These are phyloP conservation scores for Orbilia quercus DNA, from an alignment of 2,329 filamentous ascomycete species.

Conservation along the genomic window DNA sequence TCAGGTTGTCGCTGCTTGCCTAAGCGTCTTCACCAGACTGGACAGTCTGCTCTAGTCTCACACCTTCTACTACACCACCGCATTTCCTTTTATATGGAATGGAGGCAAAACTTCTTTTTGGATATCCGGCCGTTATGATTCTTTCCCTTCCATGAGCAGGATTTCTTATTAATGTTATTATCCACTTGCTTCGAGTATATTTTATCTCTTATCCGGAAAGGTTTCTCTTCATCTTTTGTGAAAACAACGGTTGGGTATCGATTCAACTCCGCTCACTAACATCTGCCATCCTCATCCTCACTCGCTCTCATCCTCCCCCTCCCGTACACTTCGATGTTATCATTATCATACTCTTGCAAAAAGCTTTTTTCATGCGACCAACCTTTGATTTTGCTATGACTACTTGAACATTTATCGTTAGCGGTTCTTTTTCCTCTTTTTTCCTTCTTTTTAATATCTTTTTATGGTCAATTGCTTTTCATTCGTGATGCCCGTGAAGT, in stretches of 20 bases:
- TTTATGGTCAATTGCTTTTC: conserved; percentile 20
- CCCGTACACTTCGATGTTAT: neutral
- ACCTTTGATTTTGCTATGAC: conserved; percentile 10
- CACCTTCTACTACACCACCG: neutral
- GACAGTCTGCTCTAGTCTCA: conserved; percentile 83
- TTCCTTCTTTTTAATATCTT: no score
- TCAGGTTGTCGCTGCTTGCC: conserved; percentile 86
- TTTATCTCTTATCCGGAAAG: neutral
- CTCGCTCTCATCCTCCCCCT: neutral
- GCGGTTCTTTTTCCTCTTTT: conserved; percentile 16
- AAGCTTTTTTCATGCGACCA: conserved; percentile 12
- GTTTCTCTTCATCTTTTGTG: conserved; percentile 11
- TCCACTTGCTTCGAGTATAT: conserved; percentile 35
- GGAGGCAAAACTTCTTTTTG: conserved; percentile 14
- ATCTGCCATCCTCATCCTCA: neutral
- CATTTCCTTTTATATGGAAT: conserved; percentile 23
- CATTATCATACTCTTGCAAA: conserved; percentile 3
- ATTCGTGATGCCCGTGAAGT: conserved; percentile 13
- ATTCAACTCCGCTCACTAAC: no score
- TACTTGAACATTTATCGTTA: neutral
- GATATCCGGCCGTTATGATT: conserved; percentile 46
- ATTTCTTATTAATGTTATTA: conserved; percentile 44
- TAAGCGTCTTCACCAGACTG: conserved; percentile 96
- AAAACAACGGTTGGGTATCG: conserved; percentile 6
- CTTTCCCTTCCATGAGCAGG: conserved; percentile 44